phyloP scores from a whole-genome alignment of 495 filamentous ascomycete species.

The Penicillium simplicissimum region DNA sequence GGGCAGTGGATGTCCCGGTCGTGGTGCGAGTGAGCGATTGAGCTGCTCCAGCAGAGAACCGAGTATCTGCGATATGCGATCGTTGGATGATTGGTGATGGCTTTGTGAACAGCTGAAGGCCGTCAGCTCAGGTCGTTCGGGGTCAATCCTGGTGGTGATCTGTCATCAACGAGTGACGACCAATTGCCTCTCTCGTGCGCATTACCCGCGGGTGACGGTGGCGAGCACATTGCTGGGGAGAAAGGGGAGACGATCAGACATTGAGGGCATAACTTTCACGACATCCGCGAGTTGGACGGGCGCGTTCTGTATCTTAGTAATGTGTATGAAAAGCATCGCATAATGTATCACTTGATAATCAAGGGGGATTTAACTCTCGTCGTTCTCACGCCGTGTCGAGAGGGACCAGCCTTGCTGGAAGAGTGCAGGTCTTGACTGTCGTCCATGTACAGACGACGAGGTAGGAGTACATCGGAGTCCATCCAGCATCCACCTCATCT shows the following conservation, averaged over 20 bases:
- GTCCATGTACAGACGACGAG: too few species aligned
- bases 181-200: constrained; percentile 1
- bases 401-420: not conserved
- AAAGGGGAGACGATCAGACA: not conserved
- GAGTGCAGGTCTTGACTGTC: not conserved
- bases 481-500: not conserved
- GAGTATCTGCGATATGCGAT: not conserved
- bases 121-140: not conserved
- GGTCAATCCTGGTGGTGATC: not conserved
- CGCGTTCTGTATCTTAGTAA: not conserved
- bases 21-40: constrained; percentile 57
- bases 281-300: not conserved
- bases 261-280: not conserved
- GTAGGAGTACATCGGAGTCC: not conserved
- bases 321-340: not conserved
- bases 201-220: not conserved
- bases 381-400: not conserved
- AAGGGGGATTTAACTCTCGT: too few species aligned
- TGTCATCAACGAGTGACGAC: not conserved
- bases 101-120: not conserved
- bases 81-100: not conserved
- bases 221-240: not conserved
- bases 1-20: constrained; percentile 63
- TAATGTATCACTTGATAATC: not conserved
- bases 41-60: not conserved